These are phyloP conservation scores for Cytospora mali DNA, from an alignment of 2,329 filamentous ascomycete species.

Conservation along the genomic window DNA sequence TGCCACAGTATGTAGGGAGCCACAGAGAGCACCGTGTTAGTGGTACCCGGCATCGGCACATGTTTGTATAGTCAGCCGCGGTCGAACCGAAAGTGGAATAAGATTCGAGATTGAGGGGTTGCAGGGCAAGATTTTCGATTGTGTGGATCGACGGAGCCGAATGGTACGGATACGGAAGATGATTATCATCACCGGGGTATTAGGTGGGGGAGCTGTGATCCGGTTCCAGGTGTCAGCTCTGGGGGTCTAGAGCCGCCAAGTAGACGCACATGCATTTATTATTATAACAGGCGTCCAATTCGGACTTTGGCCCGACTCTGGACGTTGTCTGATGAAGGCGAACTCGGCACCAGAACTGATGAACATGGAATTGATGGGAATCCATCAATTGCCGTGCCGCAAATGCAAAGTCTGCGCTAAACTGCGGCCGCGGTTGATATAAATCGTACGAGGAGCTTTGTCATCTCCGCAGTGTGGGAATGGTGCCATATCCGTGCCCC, in stretches of 20 bases:
- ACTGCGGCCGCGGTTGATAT: background rate
- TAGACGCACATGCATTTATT: background rate
- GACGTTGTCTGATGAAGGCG: background rate
- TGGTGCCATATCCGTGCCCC: constrained; percentile 4
- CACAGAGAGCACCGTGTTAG: constrained; percentile 7
- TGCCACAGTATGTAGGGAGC: background rate
- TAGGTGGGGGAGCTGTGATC: background rate
- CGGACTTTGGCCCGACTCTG: background rate
- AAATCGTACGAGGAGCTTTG: constrained; percentile 11
- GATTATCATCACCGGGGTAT: background rate
- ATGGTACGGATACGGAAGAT: background rate
- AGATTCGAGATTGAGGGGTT: constrained; percentile 11
- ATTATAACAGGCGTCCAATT: background rate
- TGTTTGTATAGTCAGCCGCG: constrained; percentile 15
- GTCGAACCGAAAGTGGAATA: constrained; percentile 12
- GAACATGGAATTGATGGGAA: background rate
- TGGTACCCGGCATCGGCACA: constrained; percentile 15
- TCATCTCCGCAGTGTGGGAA: constrained; percentile 4
- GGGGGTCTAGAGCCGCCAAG: background rate
- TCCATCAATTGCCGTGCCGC: background rate
- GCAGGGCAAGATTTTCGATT: constrained; percentile 8
- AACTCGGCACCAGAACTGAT: background rate
- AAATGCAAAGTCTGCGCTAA: background rate
- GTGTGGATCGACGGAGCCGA: constrained; percentile 8
- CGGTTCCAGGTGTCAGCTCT: background rate